Conservation (phyloP, 2,329 filamentous ascomycete genomes). For the Apiospora malaysiana region DNA sequence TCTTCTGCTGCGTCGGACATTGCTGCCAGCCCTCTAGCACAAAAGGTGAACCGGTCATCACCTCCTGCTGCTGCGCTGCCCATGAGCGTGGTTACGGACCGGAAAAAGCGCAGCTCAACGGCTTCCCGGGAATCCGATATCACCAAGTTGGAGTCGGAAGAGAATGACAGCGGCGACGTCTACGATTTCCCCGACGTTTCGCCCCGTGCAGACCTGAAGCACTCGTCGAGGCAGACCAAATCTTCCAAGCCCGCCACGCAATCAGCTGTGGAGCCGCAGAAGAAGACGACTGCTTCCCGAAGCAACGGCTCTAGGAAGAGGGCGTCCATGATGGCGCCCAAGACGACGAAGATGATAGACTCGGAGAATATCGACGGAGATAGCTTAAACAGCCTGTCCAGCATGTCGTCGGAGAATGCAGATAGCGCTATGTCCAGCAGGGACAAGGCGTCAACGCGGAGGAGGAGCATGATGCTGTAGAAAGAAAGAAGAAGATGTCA, state of each 20-base stretch:
- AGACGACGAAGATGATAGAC: constrained; percentile 40
- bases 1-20: constrained; percentile 29
- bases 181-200: constrained; percentile 62
- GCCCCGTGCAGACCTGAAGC: constrained; percentile 39
- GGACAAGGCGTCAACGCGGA: constrained; percentile 47
- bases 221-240: constrained; percentile 40
- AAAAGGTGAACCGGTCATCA: constrained; percentile 41
- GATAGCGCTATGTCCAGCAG: constrained; percentile 31
- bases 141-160: constrained; percentile 33
- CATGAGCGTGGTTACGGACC: constrained; percentile 44
- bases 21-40: constrained; percentile 49
- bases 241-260: constrained; percentile 40
- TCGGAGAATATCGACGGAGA: constrained; percentile 40
- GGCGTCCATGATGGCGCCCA: constrained; percentile 48
- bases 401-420: constrained; percentile 35
- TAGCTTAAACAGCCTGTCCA: constrained; percentile 35
- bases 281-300: constrained; percentile 27
- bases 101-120: constrained; percentile 46
- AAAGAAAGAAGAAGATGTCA: constrained; percentile 29
- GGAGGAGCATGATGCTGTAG: constrained; percentile 67
- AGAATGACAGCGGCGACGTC: constrained; percentile 44
- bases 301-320: constrained; percentile 44
- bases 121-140: constrained; percentile 38
- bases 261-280: constrained; percentile 36
- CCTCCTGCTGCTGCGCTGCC: constrained; percentile 38